phyloP scores from a whole-genome alignment of 1,139 yeast species.

The Petasospora fabianii region DNA sequence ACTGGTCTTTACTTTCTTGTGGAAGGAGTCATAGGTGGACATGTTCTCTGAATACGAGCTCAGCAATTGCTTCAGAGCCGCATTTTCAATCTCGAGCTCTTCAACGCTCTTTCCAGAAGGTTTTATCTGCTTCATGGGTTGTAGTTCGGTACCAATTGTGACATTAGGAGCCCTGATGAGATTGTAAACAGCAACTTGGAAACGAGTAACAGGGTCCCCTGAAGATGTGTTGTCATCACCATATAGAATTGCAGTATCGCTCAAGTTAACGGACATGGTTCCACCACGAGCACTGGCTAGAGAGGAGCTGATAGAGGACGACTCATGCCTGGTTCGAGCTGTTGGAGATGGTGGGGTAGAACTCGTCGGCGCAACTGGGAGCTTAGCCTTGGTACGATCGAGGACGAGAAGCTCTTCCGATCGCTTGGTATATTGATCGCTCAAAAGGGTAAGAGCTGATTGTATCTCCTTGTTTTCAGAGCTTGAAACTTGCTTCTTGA shows the following conservation, averaged over 20 bases:
- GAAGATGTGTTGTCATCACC: constrained; percentile 5
- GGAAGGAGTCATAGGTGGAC: constrained; percentile 22
- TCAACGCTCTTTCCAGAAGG: constrained; percentile 24
- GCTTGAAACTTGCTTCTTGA: constrained; percentile 8
- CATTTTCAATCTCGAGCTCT: constrained; percentile 25
- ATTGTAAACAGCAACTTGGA: constrained; percentile 21
- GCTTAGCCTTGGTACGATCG: constrained; percentile 4
- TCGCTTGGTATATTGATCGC: constrained; percentile 18
- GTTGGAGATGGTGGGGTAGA: not conserved
- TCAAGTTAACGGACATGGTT: constrained; percentile 5
- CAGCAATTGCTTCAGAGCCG: constrained; percentile 21
- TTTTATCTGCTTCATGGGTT: constrained; percentile 5
- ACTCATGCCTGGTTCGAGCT: not conserved
- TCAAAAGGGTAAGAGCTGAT: constrained; percentile 18
- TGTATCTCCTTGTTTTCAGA: constrained; percentile 21
- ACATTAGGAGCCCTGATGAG: constrained; percentile 20
- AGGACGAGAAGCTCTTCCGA: constrained; percentile 15
- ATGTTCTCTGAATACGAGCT: constrained; percentile 21
- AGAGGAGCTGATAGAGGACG: constrained; percentile 7
- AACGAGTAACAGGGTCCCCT: constrained; percentile 22
- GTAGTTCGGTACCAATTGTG: not conserved
- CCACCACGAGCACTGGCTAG: constrained; percentile 11
- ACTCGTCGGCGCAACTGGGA: not conserved
- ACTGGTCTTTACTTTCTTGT: constrained; percentile 19
- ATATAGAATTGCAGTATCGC: constrained; percentile 8